Evolutionary conservation across 441 rosid species (phyloP).

Genomic region (Brassica balearica): DNA sequence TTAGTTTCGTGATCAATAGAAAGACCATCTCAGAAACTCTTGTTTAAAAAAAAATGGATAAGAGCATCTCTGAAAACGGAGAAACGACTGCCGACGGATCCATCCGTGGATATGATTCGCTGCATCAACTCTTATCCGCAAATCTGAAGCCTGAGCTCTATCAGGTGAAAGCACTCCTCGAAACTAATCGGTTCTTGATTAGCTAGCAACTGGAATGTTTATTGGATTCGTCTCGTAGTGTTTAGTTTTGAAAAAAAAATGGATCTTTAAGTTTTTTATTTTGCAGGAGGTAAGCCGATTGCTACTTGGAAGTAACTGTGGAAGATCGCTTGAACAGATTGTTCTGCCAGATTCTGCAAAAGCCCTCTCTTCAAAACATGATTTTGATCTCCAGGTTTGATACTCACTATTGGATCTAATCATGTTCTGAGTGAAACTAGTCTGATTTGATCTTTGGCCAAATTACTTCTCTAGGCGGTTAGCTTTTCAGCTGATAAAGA

Average conservation of each 20-base stretch:
- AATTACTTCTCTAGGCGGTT: slow-evolving; percentile 55
- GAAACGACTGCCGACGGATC: slow-evolving; percentile 56
- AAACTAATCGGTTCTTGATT: slow-evolving; percentile 6
- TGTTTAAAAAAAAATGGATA: slow-evolving; percentile 21
- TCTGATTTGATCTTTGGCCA: slow-evolving; percentile 10
- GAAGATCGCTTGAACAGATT: slow-evolving; percentile 57
- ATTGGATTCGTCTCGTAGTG: not conserved
- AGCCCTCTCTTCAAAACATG: slow-evolving; percentile 59
- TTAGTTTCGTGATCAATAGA: slow-evolving; percentile 1
- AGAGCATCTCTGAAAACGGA: slow-evolving; percentile 43
- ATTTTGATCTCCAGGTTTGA: slow-evolving; percentile 83
- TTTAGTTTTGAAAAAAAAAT: not conserved
- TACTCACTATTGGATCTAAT: slow-evolving; percentile 2
- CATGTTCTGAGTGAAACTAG: slow-evolving; percentile 7
- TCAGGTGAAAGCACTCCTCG: slow-evolving; percentile 55
- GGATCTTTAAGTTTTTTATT: not conserved
- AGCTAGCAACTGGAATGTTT: slow-evolving; percentile 3
- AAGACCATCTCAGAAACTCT: not conserved
- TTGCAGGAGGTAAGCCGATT: slow-evolving; percentile 86
- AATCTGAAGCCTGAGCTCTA: slow-evolving; percentile 82
- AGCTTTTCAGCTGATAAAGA: slow-evolving; percentile 79
- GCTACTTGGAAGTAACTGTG: slow-evolving; percentile 82
- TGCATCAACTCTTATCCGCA: slow-evolving; percentile 66
- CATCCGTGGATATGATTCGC: slow-evolving; percentile 81
- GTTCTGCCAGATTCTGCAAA: slow-evolving; percentile 61